These are phyloP conservation scores for Nemophila menziesii DNA, from an alignment of 257 asterid genomes.

Conservation along the genomic window DNA sequence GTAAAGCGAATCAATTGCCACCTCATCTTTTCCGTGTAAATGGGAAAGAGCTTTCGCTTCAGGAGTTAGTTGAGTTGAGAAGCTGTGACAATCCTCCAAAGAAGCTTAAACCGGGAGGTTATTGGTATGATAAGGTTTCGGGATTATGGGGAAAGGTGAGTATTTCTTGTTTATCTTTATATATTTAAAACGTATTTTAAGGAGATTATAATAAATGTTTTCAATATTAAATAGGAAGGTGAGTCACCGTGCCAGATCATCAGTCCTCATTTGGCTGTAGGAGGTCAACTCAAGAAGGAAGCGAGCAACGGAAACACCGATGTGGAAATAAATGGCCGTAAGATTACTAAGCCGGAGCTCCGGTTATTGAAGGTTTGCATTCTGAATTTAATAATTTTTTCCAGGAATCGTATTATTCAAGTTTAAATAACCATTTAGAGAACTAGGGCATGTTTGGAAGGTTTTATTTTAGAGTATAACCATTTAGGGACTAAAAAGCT, in stretches of 20 bases:
- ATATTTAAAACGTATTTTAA: not conserved
- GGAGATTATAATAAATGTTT: not conserved
- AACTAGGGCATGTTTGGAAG: too few relatives aligned
- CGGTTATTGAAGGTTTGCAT: slow-evolving; percentile 49
- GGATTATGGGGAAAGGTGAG: slow-evolving; percentile 98
- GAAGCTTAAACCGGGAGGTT: slow-evolving; percentile 69
- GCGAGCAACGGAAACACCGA: slow-evolving; percentile 80
- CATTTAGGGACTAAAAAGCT: too few relatives aligned
- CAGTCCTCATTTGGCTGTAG: slow-evolving; percentile 44
- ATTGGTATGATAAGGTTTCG: slow-evolving; percentile 84
- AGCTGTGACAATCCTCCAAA: slow-evolving; percentile 73
- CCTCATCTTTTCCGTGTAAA: slow-evolving; percentile 49
- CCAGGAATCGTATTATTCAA: too few relatives aligned
- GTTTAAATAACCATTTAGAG: too few relatives aligned
- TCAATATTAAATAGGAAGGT: slow-evolving; percentile 52
- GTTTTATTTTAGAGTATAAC: too few relatives aligned
- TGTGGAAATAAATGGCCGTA: slow-evolving; percentile 54
- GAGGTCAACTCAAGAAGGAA: slow-evolving; percentile 27
- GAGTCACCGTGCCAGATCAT: slow-evolving; percentile 73
- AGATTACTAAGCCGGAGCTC: slow-evolving; percentile 60
- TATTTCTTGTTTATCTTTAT: not conserved
- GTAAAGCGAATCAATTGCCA: slow-evolving; percentile 66
- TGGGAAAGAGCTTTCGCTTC: slow-evolving; percentile 35
- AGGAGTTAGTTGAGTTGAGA: slow-evolving; percentile 47
- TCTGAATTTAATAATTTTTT: slow-evolving; percentile 2